phyloP scores from a whole-genome alignment of 73 alveolate species.

The Effrenium voratum region DNA sequence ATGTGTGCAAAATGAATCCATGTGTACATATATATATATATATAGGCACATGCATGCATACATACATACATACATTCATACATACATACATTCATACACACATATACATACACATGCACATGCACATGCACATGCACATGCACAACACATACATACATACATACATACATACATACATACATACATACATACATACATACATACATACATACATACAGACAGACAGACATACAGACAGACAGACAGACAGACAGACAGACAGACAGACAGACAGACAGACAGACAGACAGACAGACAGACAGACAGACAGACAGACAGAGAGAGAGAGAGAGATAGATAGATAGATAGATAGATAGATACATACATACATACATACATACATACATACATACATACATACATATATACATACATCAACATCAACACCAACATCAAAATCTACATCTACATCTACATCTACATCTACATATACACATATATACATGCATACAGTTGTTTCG shows the following conservation, averaged over 20 bases:
- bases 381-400: too few relatives aligned
- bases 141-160: background rate
- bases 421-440: background rate
- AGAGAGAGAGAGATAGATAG: background rate
- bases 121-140: background rate
- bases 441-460: background rate
- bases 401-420: background rate
- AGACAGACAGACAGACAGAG: background rate
- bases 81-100: background rate
- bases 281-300: background rate
- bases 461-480: background rate
- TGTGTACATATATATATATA: background rate
- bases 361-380: background rate
- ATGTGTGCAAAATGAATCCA: background rate
- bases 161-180: background rate
- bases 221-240: background rate
- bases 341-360: too few relatives aligned
- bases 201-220: background rate
- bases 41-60: background rate
- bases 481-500: background rate
- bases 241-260: background rate
- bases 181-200: background rate
- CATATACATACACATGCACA: background rate
- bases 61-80: background rate
- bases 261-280: background rate